phyloP scores from a whole-genome alignment of 202 grass and related monocot genomes.

The Panicum virgatum region DNA sequence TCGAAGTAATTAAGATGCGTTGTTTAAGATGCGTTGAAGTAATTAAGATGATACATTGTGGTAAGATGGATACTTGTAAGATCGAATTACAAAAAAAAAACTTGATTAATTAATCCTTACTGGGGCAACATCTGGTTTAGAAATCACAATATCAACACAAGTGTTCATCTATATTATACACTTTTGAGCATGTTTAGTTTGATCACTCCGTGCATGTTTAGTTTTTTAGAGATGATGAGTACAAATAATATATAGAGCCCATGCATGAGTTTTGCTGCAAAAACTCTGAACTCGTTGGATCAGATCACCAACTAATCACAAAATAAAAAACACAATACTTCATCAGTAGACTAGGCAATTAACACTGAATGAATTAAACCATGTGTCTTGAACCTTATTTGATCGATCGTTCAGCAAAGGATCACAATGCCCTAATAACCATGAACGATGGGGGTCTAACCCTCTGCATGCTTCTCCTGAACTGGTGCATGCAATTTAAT shows the following conservation, averaged over 20 bases:
- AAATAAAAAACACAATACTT: background rate
- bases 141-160: background rate
- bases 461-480: background rate
- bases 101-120: background rate
- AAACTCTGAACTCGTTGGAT: background rate
- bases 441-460: constrained; percentile 14
- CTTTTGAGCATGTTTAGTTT: background rate
- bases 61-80: background rate
- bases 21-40: background rate
- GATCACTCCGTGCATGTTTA: no score
- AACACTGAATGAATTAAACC: background rate
- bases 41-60: background rate
- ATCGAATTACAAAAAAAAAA: background rate
- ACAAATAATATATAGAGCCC: background rate
- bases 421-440: constrained; percentile 22
- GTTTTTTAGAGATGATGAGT: background rate
- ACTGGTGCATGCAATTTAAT: constrained; percentile 22
- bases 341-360: background rate
- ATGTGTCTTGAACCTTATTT: constrained; percentile 39
- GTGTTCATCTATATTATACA: background rate
- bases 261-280: background rate
- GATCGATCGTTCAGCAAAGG: constrained; percentile 22
- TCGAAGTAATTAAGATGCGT: background rate
- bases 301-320: background rate
- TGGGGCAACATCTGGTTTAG: background rate